Base-by-base conservation (phyloP, 2,329 filamentous ascomycete species). In the Botryotinia convoluta region DNA sequence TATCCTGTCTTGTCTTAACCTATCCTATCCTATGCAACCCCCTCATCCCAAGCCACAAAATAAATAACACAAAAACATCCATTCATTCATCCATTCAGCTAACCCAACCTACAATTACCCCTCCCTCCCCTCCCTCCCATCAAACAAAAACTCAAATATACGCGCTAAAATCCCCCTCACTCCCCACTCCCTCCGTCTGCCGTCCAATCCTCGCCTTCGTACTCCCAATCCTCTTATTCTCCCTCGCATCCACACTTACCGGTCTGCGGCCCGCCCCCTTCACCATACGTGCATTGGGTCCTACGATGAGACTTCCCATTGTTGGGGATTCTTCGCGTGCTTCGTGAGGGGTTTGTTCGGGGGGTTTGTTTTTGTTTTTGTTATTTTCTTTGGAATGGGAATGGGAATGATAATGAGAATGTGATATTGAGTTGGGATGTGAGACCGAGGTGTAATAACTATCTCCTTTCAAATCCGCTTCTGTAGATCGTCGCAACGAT, bases 231-330 rank as follows among this genome's bases (percentile, higher is more conserved):
- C 71, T 73, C 39, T 65, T 73, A 29, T 62, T 71, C 12, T 72
- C 57, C n/a, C 67, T 70, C 29, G 72, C 73, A 76, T 78, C 78
- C 39, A 77, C 74, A 76, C 78, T 79, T 35, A 77, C 48, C 1
- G 77, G 78, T 67, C 78, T 77, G 37, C 74, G 77, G 8, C 60
- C 74, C 4, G 68, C 73, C 1, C 77, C 77, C 45, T 57, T 61
- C 20, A 77, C 42, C 60, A 79, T 73, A 35, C 76, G 75, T 26
- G 70, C 74, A 44, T 75, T 74, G 2, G 73, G 67, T 4, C 69
- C 75, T 29, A 69, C 65, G 18, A 57, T 42, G 3, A 75, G 42
- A 48, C 73, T 74, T 6, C 72, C 69, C 60, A 74, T 74, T 9
- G 60, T 70, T 4, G 64, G 54, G 39, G 62, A 69, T 71, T 71